These are phyloP conservation scores for Colletotrichum navitas DNA, from an alignment of 2,329 filamentous ascomycete species.

Conservation along the genomic window DNA sequence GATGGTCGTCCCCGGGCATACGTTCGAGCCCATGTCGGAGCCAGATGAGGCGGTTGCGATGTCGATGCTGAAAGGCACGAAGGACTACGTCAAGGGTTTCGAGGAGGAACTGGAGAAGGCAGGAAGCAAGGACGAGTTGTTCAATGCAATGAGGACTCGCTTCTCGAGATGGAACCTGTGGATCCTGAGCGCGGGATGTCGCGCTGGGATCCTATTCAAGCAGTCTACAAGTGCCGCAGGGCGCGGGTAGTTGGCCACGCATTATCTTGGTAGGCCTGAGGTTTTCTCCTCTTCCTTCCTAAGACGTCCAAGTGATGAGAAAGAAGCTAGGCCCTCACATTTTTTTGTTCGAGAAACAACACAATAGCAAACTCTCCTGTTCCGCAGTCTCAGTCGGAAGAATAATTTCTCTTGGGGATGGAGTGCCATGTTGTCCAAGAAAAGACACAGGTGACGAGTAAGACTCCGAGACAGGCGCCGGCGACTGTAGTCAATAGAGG, in stretches of 20 bases:
- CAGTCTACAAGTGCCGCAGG: neutral
- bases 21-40: conserved; percentile 6
- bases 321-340: neutral
- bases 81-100: conserved; percentile 5
- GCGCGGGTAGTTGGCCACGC: neutral
- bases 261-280: neutral
- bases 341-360: neutral
- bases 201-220: neutral
- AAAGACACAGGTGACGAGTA: neutral
- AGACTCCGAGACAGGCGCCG: neutral
- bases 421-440: neutral
- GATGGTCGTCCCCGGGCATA: conserved; percentile 7
- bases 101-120: conserved; percentile 19
- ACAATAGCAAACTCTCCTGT: neutral
- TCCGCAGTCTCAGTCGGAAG: neutral
- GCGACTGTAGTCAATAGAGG: neutral
- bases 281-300: neutral
- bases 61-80: conserved; percentile 3
- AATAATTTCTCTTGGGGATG: neutral
- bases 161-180: neutral
- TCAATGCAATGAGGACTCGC: neutral
- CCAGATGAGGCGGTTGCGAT: conserved; percentile 2
- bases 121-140: conserved; percentile 4
- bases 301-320: neutral
- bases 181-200: neutral